Conservation (phyloP, 2,329 filamentous ascomycete species). For the Aspergillus sp. region DNA sequence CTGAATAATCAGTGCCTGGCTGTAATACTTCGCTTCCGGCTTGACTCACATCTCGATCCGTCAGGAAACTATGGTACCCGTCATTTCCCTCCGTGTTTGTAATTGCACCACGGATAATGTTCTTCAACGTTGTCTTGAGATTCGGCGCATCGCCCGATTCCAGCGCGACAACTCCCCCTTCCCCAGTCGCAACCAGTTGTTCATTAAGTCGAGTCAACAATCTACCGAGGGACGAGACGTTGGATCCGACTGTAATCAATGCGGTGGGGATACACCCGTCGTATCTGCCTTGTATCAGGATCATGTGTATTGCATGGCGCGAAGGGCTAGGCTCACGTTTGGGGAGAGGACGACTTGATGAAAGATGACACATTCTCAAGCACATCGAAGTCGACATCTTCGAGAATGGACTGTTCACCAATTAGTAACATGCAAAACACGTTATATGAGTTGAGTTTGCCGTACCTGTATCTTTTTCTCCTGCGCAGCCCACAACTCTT, state of each 20-base stretch:
- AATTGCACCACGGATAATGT: conserved; percentile 44
- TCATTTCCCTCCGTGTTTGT: conserved; percentile 38
- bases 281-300: conserved; percentile 29
- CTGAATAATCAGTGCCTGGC: conserved; percentile 19
- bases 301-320: conserved; percentile 1
- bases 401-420: conserved; percentile 29
- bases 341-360: conserved; percentile 32
- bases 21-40: not conserved
- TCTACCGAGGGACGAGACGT: conserved; percentile 40
- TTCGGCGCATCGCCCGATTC: conserved; percentile 47
- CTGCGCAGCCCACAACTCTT: conserved; percentile 39
- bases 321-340: conserved; percentile 29
- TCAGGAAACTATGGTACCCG: conserved; percentile 39
- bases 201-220: conserved; percentile 38
- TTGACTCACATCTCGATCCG: conserved; percentile 37
- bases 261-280: conserved; percentile 42
- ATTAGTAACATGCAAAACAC: conserved; percentile 9
- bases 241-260: conserved; percentile 44
- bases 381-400: conserved; percentile 40
- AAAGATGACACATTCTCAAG: conserved; percentile 39
- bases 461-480: conserved; percentile 40
- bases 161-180: conserved; percentile 40
- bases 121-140: conserved; percentile 47
- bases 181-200: conserved; percentile 27
- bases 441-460: not conserved